Conservation (phyloP, 371 early-diverging fungal genomes). For the Lichtheimia hyalospora region DNA sequence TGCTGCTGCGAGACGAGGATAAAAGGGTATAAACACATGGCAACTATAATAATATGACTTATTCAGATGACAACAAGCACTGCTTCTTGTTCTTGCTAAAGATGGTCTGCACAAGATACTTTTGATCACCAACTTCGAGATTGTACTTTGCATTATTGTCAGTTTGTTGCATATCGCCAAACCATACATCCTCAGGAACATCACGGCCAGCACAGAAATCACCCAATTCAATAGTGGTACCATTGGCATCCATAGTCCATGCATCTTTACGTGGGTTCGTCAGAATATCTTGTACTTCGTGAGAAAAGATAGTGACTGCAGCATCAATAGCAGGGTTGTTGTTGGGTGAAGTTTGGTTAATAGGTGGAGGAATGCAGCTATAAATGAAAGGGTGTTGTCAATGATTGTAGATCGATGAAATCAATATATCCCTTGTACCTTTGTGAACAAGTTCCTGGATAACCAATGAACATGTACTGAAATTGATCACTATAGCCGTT, state of each 20-base stretch:
- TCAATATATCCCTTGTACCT: slow-evolving; percentile 10
- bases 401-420: background rate
- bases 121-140: slow-evolving; percentile 27
- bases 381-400: background rate
- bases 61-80: slow-evolving; percentile 25
- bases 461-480: slow-evolving; percentile 50
- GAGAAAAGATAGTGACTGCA: slow-evolving; percentile 51
- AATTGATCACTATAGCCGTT: slow-evolving; percentile 45
- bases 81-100: slow-evolving; percentile 37
- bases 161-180: slow-evolving; percentile 23
- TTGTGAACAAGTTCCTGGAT: slow-evolving; percentile 39
- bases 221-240: slow-evolving; percentile 34
- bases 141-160: slow-evolving; percentile 36
- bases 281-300: slow-evolving; percentile 53
- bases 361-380: slow-evolving; percentile 39
- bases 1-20: no score
- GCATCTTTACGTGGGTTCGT: slow-evolving; percentile 51
- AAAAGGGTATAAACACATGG: no score
- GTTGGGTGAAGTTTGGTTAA: slow-evolving; percentile 39
- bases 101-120: slow-evolving; percentile 51
- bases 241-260: slow-evolving; percentile 34
- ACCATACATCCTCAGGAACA: slow-evolving; percentile 32
- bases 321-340: slow-evolving; percentile 48
- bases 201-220: slow-evolving; percentile 46
- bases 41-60: background rate